Conservation (phyloP, 2,329 filamentous ascomycete genomes). For the Ceratocystis cubensis region DNA sequence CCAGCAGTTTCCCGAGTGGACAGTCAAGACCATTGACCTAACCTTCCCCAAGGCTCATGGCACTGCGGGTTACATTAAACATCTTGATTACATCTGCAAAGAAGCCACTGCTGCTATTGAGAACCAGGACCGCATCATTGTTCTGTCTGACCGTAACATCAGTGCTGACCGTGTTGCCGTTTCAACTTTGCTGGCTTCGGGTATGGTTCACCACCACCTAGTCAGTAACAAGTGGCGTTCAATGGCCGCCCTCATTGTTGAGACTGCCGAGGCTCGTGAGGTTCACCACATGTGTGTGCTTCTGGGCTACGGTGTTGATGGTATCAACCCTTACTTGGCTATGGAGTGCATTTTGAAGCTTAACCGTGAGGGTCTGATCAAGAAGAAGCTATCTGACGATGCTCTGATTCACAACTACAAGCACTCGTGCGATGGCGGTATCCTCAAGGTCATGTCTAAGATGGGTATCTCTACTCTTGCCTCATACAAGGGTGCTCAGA, state of each 20-base stretch:
- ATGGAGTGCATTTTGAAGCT: constrained; percentile 97
- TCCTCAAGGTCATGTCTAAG: constrained; percentile 98
- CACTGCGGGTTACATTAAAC: constrained; percentile 69
- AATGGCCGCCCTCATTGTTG: constrained; percentile 71
- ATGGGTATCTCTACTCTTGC: constrained; percentile 97
- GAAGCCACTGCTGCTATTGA: constrained; percentile 74
- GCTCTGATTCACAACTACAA: constrained; percentile 90
- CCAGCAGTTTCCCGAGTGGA: constrained; percentile 63
- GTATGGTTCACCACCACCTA: constrained; percentile 89
- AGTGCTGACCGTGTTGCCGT: constrained; percentile 72
- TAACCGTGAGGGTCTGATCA: constrained; percentile 81
- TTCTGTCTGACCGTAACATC: constrained; percentile 80
- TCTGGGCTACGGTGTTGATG: constrained; percentile 87
- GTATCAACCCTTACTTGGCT: constrained; percentile 85
- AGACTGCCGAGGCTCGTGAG: constrained; percentile 91
- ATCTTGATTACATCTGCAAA: constrained; percentile 78
- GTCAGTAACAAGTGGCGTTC: constrained; percentile 94
- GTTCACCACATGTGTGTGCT: constrained; percentile 99
- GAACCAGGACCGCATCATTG: constrained; percentile 69
- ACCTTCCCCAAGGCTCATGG: constrained; percentile 84
- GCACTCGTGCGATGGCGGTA: constrained; percentile 89
- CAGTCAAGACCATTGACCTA: constrained; percentile 78
- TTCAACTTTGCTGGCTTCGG: constrained; percentile 75
- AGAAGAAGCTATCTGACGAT: constrained; percentile 73
- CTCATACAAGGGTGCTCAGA: constrained; percentile 95